Evolutionary conservation across 805 yeast species (phyloP), one percentile per base, ranked within the genome.

Genomic region (Cyberlindnera subsufficiens): DNA sequence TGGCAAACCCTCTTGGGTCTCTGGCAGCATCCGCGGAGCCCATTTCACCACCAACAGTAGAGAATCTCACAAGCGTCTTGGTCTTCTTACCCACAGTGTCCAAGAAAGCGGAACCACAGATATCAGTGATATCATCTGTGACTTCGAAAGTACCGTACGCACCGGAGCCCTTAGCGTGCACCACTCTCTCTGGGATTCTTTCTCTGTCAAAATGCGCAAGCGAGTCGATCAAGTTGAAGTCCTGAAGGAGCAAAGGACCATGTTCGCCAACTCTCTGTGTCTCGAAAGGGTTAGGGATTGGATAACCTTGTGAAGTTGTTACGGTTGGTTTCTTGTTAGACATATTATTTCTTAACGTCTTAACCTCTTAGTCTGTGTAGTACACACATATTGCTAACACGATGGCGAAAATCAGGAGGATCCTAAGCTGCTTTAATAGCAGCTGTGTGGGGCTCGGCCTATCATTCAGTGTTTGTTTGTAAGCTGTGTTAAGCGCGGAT

Each of bases 111-210:
- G 93, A 80, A 20, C 75, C 70, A 58, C 84, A 78, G 37, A 85
- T 57, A 60, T 85, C 91, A 9, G 86, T 68, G 57, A 86, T 80
- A 56, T 86, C 95, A 54, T 87, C 91, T 11, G 96, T 87, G 40
- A 83, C 90, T 64, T 85, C 95, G 61, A 88, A 88, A 52, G 72
- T 75, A 52, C 96, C 96, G 61, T 72, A 86, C 9, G 96, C 96
- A 59, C 96, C 96, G 13, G 90, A 84, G 53, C 96, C 96, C 63
- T 87, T 87, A 42, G 96, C 96, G 60, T 87, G 96, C 30, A 88
- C 96, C 44, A 87, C 95, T 66, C 96, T 75, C 68, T 88, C 96
- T 11, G 96, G 96, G 51, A 87, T 83, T 65, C 96, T 72, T 66
- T 87, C 96, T 53, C 95, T 74, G 67, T 86, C 95, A 56, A 87